Evolutionary conservation across 2,329 filamentous ascomycete species (phyloP).

Genomic region (Pseudogymnoascus sp.): DNA sequence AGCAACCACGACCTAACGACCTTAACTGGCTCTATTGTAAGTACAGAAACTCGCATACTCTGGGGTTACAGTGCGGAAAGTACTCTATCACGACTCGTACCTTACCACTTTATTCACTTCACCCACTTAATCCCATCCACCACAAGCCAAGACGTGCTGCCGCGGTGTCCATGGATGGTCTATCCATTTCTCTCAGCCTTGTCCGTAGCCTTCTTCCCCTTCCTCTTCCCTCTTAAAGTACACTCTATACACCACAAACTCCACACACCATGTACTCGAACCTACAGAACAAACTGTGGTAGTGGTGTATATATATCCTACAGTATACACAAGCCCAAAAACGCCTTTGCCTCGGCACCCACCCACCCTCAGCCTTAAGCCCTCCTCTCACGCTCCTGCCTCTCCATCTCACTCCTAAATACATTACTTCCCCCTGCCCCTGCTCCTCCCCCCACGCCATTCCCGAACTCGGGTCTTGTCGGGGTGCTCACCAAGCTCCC

Average conservation of each 20-base stretch:
- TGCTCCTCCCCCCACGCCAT: not conserved
- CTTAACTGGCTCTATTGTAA: not conserved
- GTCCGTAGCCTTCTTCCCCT: not conserved
- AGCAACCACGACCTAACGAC: not conserved
- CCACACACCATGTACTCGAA: not conserved
- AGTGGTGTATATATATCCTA: not conserved
- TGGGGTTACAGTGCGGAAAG: not conserved
- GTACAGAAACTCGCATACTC: not conserved
- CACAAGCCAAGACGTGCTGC: not conserved
- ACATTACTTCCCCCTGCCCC: not conserved
- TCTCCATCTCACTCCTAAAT: constrained; percentile 4
- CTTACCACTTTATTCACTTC: not conserved
- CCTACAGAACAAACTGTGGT: not conserved
- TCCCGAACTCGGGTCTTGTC: constrained; percentile 12
- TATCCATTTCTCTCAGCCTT: not conserved
- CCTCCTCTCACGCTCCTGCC: not conserved
- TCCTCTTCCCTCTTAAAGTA: not conserved
- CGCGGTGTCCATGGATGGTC: not conserved
- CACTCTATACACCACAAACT: too few species aligned
- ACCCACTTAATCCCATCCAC: not conserved
- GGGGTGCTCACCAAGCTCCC: constrained; percentile 25
- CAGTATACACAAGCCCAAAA: not conserved
- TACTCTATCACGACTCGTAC: not conserved
- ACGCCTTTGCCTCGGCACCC: not conserved
- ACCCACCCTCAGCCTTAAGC: not conserved